Conservation (phyloP, 2,329 filamentous ascomycete species). For the Fusarium newnesense region DNA sequence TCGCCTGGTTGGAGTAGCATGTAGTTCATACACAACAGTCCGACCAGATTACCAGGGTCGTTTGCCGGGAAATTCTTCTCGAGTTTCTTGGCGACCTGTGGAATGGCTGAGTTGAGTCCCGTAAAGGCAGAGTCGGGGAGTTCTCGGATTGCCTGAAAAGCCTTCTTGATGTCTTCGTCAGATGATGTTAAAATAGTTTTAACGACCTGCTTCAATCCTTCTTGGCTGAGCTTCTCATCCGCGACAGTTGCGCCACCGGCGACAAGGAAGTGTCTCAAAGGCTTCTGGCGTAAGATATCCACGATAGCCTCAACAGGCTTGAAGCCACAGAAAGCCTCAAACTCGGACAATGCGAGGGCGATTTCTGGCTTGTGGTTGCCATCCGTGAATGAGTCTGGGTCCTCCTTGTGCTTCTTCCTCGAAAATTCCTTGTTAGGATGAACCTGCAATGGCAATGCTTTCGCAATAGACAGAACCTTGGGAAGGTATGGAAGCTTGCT, state of each 20-base stretch:
- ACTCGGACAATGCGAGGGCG: conserved; percentile 74
- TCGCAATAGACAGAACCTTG: conserved; percentile 80
- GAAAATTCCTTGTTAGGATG: conserved; percentile 78
- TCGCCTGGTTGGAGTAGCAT: conserved; percentile 72
- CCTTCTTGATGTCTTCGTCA: conserved; percentile 45
- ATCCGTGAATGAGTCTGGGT: conserved; percentile 75
- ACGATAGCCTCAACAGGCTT: conserved; percentile 72
- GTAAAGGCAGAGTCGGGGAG: conserved; percentile 60
- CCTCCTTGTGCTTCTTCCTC: conserved; percentile 68
- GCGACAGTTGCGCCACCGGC: conserved; percentile 27
- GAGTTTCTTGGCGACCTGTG: conserved; percentile 71
- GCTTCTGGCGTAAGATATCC: conserved; percentile 63
- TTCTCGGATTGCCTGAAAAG: conserved; percentile 32
- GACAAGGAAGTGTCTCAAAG: conserved; percentile 35
- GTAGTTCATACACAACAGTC: conserved; percentile 80
- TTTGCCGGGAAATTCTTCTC: conserved; percentile 69
- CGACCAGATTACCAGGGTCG: conserved; percentile 76
- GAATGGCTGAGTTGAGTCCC: conserved; percentile 65
- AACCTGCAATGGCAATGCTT: conserved; percentile 79
- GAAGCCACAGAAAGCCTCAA: conserved; percentile 81
- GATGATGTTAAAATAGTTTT: conserved; percentile 64
- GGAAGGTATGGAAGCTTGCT: conserved; percentile 76
- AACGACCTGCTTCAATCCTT: conserved; percentile 66
- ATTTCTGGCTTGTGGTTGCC: conserved; percentile 85
- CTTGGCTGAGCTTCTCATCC: conserved; percentile 54